Evolutionary conservation across 805 yeast genomes (phyloP), one percentile per base, ranked within the genome.

Genomic region (Kodamaea neixiangensis): DNA sequence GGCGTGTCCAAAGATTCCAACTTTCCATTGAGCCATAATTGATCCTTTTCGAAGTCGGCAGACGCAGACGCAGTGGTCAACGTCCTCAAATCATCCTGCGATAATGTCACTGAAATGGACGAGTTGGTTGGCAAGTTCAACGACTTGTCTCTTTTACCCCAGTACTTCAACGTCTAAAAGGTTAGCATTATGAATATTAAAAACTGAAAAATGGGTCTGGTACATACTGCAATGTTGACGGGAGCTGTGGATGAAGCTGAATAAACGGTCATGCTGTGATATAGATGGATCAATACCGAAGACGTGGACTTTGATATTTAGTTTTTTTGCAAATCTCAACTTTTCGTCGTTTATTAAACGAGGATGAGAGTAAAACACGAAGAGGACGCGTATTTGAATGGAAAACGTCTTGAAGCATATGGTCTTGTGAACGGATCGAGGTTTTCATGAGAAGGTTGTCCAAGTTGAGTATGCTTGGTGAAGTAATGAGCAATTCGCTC

Each of bases 101-200:
- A 82, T 55, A 94, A 77, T 7, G 99, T 94, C 45, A 94, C 97
- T 18, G 97, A 89, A 58, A 94, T 91, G 22, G 97, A 91, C 10
- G 96, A 88, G 75, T 94, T 94, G 48, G 99, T 94, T 45, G 99
- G 99, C 48, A 94, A 76, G 65, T 94, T 94, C 63, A 94, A 81
- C 44, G 77, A 75, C 55, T 83, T 85, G 71, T 94, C 98, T 65
- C 99, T 82, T 72, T 94, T 94, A 45, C 99, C 99, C 99, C 99
- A 94, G 76, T 94, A 94, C 73, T 94, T 94, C 57, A 94, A 79
- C 37, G 98, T 94, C 84, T 85, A 33, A 2, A 7, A 44, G 59
- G 41, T 58, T 55, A 54, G 57, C 47, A 46, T n/a, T 17, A 10
- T 35, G 37, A 18, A 7, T 37, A 10, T 22, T 14, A n/a, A 25